Percentiles rank a stretch among this genome's conserved stretches.
Evolutionary conservation across 306 rosid species (phyloP).

Genomic region (Carpinus fangiana): DNA sequence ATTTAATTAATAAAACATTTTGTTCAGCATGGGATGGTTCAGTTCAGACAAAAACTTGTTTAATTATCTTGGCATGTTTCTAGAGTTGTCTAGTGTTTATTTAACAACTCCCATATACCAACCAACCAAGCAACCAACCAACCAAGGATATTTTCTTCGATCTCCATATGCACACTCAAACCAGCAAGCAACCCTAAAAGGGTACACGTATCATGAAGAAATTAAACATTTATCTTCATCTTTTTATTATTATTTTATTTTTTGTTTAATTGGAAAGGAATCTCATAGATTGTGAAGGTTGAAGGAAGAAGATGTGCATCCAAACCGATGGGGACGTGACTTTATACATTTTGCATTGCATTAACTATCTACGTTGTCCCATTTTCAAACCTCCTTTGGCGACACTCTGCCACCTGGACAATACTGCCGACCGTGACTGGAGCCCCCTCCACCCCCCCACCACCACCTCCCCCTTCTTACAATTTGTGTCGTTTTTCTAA

Average conservation of each 20-base stretch:
- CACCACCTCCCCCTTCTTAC: too few relatives aligned
- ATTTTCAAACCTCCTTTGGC: neutral
- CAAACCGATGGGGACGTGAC: conserved; percentile 15
- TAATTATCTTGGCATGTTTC: conserved; percentile 11
- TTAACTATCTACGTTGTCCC: neutral
- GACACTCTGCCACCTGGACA: conserved; percentile 12
- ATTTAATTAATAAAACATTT: too few relatives aligned
- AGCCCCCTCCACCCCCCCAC: too few relatives aligned
- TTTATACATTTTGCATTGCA: neutral
- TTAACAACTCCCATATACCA: too few relatives aligned
- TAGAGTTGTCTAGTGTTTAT: neutral
- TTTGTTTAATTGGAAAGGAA: conserved; percentile 3
- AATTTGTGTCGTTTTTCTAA: conserved; percentile 6
- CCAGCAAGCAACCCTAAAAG: neutral
- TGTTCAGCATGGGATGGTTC: too few relatives aligned
- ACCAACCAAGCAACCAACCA: neutral
- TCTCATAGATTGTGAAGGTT: conserved; percentile 1
- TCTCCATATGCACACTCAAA: neutral
- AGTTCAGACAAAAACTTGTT: too few relatives aligned
- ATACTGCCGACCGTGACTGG: neutral
- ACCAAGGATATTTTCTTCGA: neutral
- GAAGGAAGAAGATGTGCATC: conserved; percentile 12
- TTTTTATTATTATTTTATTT: neutral
- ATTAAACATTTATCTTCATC: neutral
- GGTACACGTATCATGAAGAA: neutral